These are phyloP conservation scores for Hanseniaspora opuntiae DNA, from an alignment of 805 yeast species.

Conservation along the genomic window DNA sequence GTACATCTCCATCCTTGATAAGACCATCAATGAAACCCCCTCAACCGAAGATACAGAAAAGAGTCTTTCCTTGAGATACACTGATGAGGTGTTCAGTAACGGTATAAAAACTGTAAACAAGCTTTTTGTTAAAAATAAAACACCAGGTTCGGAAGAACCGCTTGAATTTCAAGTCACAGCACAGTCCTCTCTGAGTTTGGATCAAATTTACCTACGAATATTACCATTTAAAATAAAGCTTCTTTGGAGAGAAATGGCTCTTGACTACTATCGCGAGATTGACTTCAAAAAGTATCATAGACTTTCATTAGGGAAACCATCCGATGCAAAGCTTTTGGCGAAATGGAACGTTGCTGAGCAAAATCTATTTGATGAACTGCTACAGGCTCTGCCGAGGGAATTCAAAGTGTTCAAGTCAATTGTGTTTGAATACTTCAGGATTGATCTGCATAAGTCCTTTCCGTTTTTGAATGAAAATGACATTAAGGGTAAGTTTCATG, in stretches of 20 bases:
- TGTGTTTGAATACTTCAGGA: background rate
- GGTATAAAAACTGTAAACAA: background rate
- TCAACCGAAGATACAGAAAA: background rate
- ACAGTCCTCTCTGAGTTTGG: background rate
- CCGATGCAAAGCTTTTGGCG: background rate
- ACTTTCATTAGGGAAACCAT: background rate
- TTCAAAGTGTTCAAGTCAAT: background rate
- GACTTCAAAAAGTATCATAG: slow-evolving; percentile 7
- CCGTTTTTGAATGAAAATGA: background rate
- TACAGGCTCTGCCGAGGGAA: background rate
- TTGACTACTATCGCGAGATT: background rate
- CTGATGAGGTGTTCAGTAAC: background rate
- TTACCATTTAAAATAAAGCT: background rate
- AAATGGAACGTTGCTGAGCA: slow-evolving; percentile 1
- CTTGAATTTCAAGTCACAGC: background rate
- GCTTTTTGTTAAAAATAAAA: background rate
- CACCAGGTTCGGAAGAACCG: background rate
- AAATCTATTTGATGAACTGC: background rate
- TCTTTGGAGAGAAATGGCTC: slow-evolving; percentile 1
- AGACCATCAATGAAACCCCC: background rate
- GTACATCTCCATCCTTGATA: slow-evolving; percentile 2
- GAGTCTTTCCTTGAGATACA: background rate
- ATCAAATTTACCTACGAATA: background rate
- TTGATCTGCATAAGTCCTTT: background rate
- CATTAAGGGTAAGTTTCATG: background rate